Evolutionary conservation across 202 grass and related monocot genomes (phyloP).

Genomic region (Panicum hallii): DNA sequence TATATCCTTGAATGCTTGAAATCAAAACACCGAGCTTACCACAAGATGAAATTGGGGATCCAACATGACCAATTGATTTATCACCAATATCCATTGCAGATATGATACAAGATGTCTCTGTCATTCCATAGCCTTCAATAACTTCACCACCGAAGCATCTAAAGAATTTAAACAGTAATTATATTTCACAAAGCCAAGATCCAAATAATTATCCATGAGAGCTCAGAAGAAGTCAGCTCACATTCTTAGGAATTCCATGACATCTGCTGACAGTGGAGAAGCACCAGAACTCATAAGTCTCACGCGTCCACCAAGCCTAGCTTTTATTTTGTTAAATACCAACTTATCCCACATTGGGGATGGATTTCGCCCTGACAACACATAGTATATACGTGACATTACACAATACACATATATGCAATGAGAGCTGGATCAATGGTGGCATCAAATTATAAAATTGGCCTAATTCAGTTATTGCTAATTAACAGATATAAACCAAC

Average conservation of each 20-base stretch:
- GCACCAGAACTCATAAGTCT: constrained; percentile 91
- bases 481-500: constrained; percentile 24
- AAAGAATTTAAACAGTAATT: constrained; percentile 32
- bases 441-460: background rate
- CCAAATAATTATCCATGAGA: constrained; percentile 23
- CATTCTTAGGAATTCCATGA: constrained; percentile 96
- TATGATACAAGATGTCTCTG: constrained; percentile 95
- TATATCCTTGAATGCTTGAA: no score
- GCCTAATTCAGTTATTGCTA: background rate
- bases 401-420: no score
- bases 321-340: constrained; percentile 99
- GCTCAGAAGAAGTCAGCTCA: constrained; percentile 43
- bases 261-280: constrained; percentile 86
- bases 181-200: constrained; percentile 33
- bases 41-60: constrained; percentile 77
- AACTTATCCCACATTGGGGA: constrained; percentile 97
- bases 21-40: constrained; percentile 30
- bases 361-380: constrained; percentile 67
- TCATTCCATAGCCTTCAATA: constrained; percentile 99
- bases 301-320: constrained; percentile 85
- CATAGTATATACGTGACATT: background rate
- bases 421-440: constrained; percentile 5
- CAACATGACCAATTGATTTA: constrained; percentile 79
- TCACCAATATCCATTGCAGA: constrained; percentile 67
- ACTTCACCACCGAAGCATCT: constrained; percentile 93